Evolutionary conservation across 2,329 filamentous ascomycete species (phyloP), one percentile per base, ranked within the genome.

Genomic region (Truncatella angustata): DNA sequence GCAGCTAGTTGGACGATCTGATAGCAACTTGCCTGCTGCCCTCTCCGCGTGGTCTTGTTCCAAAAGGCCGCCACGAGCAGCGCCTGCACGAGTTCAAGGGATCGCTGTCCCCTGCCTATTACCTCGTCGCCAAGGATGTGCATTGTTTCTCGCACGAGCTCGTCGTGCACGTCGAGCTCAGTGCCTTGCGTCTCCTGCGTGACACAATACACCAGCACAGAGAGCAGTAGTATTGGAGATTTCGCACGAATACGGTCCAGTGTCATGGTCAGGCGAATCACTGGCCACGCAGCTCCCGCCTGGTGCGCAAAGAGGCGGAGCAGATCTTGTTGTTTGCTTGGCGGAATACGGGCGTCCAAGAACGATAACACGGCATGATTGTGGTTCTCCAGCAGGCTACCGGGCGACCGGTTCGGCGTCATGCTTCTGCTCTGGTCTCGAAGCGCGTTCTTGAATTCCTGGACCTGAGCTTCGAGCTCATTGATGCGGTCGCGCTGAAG

Each of bases 271-370:
- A 49, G 9, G 35, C 21, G 34, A 16, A 39, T n/a, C 12, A 49
- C 6, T 11, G 46, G 46, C 46, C 46, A 49, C 2, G 34, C 35
- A n/a, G 12, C 34, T 24, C 34, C 18, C 34, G 34, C 32, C 23
- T 39, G 32, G 30, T 39, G 46, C 16, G 32, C 20, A 14, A 39
- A 36, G 32, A 49, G 46, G 21, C 1, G 9, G 32, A 49, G 46
- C 11, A 49, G 46, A 23, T 49, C 20, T 18, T 49, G 46, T 10
- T 49, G 46, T 16, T 39, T 39, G 34, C 14, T n/a, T 21, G 18
- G 24, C 6, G 44, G 35, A 11, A 52, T 48, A 4, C 50, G 50
- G 10, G 50, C 43, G 24, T 52, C 50, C 11, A 52, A 36, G 34
- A 48, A 52, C 14, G 43, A 47, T 26, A 52, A 18, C n/a, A 26